Evolutionary conservation across 169 alveolate genomes (phyloP).

Genomic region (Plasmodium billcollinsi): DNA sequence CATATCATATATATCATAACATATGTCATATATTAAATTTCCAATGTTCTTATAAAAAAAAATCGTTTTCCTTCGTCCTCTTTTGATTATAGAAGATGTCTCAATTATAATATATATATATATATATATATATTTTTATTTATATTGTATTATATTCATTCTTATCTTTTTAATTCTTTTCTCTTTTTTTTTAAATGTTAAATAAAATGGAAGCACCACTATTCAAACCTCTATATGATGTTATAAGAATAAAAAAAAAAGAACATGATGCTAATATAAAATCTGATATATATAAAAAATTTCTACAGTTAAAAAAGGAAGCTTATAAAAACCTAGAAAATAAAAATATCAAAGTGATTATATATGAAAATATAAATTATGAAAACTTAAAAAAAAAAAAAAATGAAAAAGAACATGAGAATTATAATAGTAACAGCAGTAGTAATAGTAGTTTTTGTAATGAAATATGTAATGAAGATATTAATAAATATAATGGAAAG

Average conservation of each 20-base stretch:
- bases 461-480: not conserved
- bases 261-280: constrained; percentile 1
- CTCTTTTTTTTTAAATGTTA: no score
- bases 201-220: constrained; percentile 32
- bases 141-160: no score
- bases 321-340: constrained; percentile 1
- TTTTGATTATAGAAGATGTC: no score
- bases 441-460: not conserved
- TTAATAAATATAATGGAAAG: not conserved
- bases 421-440: constrained; percentile 1
- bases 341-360: constrained; percentile 30
- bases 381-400: not conserved
- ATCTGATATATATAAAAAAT: constrained; percentile 35
- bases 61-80: no score
- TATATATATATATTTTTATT: no score
- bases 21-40: no score
- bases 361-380: constrained; percentile 34
- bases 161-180: no score
- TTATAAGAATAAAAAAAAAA: constrained; percentile 47
- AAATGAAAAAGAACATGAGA: not conserved
- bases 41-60: no score
- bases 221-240: constrained; percentile 48
- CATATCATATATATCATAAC: no score
- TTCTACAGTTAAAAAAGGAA: constrained; percentile 25
- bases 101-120: no score